A percentile compares a stretch with the other conserved stretches of the same genome.
Evolutionary conservation across 169 alveolate species (phyloP).

Genomic region (Perkinsus marinus): DNA sequence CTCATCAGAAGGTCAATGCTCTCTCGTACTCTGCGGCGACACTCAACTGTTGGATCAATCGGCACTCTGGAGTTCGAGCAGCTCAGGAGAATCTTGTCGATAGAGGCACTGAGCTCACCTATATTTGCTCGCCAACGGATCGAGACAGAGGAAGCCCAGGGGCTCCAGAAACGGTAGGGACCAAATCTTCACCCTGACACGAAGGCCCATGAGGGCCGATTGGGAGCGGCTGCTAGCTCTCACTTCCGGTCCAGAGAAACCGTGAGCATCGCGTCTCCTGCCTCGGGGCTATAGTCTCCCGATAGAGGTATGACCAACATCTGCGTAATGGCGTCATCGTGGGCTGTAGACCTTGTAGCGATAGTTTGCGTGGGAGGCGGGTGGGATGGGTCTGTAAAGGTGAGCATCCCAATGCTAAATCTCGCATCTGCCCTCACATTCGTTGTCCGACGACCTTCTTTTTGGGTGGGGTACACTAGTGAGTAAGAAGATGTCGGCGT

Average conservation of each 20-base stretch:
- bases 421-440: too few species aligned
- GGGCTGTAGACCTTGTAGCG: not conserved
- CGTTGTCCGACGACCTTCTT: not conserved
- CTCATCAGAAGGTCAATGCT: not conserved
- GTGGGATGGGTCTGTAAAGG: too few species aligned
- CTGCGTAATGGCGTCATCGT: not conserved
- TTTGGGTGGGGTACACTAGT: not conserved
- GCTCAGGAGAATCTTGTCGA: too few species aligned
- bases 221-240: not conserved
- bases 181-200: not conserved
- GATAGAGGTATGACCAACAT: not conserved
- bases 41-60: not conserved
- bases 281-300: not conserved
- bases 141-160: not conserved
- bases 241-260: not conserved
- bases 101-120: too few species aligned
- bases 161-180: not conserved
- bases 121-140: not conserved
- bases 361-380: too few species aligned
- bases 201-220: not conserved
- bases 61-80: not conserved
- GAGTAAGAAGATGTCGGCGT: not conserved
- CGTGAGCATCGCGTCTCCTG: not conserved
- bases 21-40: not conserved
- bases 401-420: too few species aligned